phyloP scores from a whole-genome alignment of 768 basidiomycete species.

The Roridomyces roridus region DNA sequence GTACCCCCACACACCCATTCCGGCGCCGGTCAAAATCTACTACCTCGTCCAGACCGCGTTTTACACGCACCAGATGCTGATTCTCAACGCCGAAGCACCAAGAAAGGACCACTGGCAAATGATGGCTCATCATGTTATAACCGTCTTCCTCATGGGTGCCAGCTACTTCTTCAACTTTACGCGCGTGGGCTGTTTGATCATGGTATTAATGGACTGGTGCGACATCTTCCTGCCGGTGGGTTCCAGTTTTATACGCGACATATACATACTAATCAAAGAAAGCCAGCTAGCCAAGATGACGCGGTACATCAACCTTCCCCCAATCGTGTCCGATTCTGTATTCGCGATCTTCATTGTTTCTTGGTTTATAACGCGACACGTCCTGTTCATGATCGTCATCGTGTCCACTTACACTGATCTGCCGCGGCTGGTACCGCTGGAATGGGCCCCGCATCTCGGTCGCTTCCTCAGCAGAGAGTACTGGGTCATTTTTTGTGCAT shows the following conservation, averaged over 20 bases:
- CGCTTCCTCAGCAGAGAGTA: slow-evolving; percentile 55
- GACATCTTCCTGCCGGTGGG: slow-evolving; percentile 92
- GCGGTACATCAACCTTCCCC: slow-evolving; percentile 75
- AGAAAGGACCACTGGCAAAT: slow-evolving; percentile 95
- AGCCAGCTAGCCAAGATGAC: slow-evolving; percentile 90
- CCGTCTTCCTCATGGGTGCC: slow-evolving; percentile 72
- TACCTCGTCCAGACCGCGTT: slow-evolving; percentile 87
- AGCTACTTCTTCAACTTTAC: slow-evolving; percentile 89
- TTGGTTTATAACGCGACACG: slow-evolving; percentile 91
- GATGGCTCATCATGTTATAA: slow-evolving; percentile 95
- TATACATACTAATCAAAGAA: background rate
- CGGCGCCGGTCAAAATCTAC: slow-evolving; percentile 87
- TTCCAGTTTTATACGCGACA: slow-evolving; percentile 25
- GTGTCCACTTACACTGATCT: slow-evolving; percentile 61
- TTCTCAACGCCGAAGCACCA: slow-evolving; percentile 91
- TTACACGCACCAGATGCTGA: slow-evolving; percentile 90
- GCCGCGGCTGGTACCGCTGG: slow-evolving; percentile 52
- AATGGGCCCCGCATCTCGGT: slow-evolving; percentile 66
- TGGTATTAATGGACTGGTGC: slow-evolving; percentile 93
- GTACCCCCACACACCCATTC: slow-evolving; percentile 84
- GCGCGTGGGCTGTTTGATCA: slow-evolving; percentile 86
- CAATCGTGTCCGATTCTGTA: slow-evolving; percentile 68
- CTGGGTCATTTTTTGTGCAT: slow-evolving; percentile 53
- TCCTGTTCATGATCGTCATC: slow-evolving; percentile 79
- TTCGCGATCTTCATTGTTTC: slow-evolving; percentile 87